These are phyloP conservation scores for Cercospora berteroae DNA, from an alignment of 2,329 filamentous ascomycete genomes.

Conservation along the genomic window DNA sequence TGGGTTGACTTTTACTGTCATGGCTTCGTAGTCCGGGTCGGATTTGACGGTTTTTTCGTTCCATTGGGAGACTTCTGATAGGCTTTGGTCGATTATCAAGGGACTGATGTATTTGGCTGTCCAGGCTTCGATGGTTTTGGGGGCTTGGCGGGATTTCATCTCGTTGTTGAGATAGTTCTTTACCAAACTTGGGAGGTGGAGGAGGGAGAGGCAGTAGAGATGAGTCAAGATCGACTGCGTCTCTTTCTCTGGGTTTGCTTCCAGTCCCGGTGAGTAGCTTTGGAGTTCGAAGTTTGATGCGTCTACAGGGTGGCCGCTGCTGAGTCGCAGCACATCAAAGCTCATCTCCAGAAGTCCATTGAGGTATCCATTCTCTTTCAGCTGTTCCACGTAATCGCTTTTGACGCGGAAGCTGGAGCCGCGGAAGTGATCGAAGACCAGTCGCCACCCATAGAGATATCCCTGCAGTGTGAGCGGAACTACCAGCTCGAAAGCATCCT, in stretches of 20 bases:
- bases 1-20: slow-evolving; percentile 68
- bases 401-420: slow-evolving; percentile 69
- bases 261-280: slow-evolving; percentile 55
- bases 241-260: slow-evolving; percentile 66
- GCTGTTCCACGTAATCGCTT: slow-evolving; percentile 72
- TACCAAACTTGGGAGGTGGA: slow-evolving; percentile 72
- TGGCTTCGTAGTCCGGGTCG: slow-evolving; percentile 51
- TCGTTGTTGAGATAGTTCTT: slow-evolving; percentile 77
- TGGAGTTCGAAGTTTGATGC: slow-evolving; percentile 68
- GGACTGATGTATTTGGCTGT: slow-evolving; percentile 78
- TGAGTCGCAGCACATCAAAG: slow-evolving; percentile 81
- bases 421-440: slow-evolving; percentile 80
- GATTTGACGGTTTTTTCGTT: slow-evolving; percentile 43
- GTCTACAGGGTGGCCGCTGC: slow-evolving; percentile 67
- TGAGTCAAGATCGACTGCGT: slow-evolving; percentile 82
- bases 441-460: slow-evolving; percentile 84
- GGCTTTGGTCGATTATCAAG: slow-evolving; percentile 62
- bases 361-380: slow-evolving; percentile 72
- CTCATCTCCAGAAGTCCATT: slow-evolving; percentile 70
- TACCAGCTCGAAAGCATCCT: slow-evolving; percentile 61
- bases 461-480: slow-evolving; percentile 70
- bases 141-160: slow-evolving; percentile 74
- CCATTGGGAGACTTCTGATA: slow-evolving; percentile 70
- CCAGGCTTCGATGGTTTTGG: slow-evolving; percentile 76
- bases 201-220: slow-evolving; percentile 78